Evolutionary conservation across 2,329 filamentous ascomycete genomes (phyloP).

Genomic region (Ophiostoma perfectum): DNA sequence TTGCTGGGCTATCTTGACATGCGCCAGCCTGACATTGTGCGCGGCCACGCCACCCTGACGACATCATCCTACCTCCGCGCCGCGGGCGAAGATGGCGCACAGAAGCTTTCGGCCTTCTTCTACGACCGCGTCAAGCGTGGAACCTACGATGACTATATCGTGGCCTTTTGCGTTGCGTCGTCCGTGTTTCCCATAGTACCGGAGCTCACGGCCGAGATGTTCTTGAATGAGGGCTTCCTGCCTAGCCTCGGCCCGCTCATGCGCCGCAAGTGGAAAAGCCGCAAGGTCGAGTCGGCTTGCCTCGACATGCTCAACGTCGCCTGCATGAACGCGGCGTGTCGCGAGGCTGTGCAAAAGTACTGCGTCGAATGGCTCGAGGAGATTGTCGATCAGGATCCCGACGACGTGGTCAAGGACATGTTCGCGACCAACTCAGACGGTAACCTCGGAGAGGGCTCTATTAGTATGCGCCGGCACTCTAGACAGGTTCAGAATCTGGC

Average conservation of each 20-base stretch:
- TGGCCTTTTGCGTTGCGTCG: slow-evolving; percentile 89
- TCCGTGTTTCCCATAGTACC: slow-evolving; percentile 82
- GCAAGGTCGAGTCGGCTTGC: slow-evolving; percentile 78
- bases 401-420: slow-evolving; percentile 47
- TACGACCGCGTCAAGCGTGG: slow-evolving; percentile 63
- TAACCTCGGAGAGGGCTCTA: slow-evolving; percentile 51
- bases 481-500: slow-evolving; percentile 59
- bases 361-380: slow-evolving; percentile 84
- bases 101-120: slow-evolving; percentile 69
- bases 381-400: slow-evolving; percentile 67
- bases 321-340: slow-evolving; percentile 76
- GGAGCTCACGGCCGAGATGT: slow-evolving; percentile 67
- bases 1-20: slow-evolving; percentile 83
- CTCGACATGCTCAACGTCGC: slow-evolving; percentile 88
- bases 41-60: slow-evolving; percentile 75
- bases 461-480: slow-evolving; percentile 56
- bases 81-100: slow-evolving; percentile 63
- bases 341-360: slow-evolving; percentile 77
- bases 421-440: slow-evolving; percentile 49
- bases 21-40: slow-evolving; percentile 65
- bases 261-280: slow-evolving; percentile 73
- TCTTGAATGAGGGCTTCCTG: slow-evolving; percentile 84
- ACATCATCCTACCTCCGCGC: slow-evolving; percentile 79
- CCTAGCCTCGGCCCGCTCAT: slow-evolving; percentile 70
- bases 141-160: slow-evolving; percentile 81